Conservation (phyloP, 306 rosid species). For the Pachyrhizus erosus region DNA sequence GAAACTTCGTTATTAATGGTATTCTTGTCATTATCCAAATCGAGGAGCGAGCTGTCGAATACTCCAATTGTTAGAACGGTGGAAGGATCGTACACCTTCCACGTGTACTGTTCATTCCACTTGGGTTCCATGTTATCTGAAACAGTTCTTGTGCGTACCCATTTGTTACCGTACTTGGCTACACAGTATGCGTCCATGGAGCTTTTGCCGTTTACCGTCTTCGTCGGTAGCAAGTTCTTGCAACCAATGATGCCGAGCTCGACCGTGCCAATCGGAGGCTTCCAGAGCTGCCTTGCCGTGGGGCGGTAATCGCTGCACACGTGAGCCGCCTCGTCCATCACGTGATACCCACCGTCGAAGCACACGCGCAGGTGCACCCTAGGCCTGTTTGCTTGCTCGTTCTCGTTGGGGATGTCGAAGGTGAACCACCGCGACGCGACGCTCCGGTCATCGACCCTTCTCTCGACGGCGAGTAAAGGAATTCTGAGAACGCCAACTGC, state of each 20-base stretch:
- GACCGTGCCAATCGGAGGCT: constrained; percentile 71
- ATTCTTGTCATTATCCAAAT: no score
- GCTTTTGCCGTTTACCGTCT: constrained; percentile 63
- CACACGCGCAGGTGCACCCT: constrained; percentile 73
- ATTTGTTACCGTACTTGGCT: constrained; percentile 84
- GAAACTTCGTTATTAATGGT: no score
- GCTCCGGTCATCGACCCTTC: constrained; percentile 83
- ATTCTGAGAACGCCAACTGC: constrained; percentile 54
- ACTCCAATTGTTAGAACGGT: constrained; percentile 81
- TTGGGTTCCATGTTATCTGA: constrained; percentile 76
- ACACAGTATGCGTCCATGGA: constrained; percentile 79
- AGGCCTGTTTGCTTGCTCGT: constrained; percentile 38
- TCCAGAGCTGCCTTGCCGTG: constrained; percentile 91
- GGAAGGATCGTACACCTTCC: constrained; percentile 89
- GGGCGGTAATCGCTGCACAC: constrained; percentile 90
- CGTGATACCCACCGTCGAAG: constrained; percentile 94
- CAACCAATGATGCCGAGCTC: constrained; percentile 81
- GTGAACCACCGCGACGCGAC: constrained; percentile 74
- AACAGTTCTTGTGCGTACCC: constrained; percentile 80
- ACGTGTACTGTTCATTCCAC: constrained; percentile 96
- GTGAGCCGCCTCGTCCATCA: constrained; percentile 89
- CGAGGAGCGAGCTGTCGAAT: constrained; percentile 49
- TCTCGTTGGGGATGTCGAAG: constrained; percentile 51
- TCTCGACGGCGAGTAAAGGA: constrained; percentile 60
- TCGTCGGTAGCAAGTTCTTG: constrained; percentile 74